Base-by-base conservation (phyloP, 1,284 basidiomycete species). In the Takashimella tepidaria region DNA sequence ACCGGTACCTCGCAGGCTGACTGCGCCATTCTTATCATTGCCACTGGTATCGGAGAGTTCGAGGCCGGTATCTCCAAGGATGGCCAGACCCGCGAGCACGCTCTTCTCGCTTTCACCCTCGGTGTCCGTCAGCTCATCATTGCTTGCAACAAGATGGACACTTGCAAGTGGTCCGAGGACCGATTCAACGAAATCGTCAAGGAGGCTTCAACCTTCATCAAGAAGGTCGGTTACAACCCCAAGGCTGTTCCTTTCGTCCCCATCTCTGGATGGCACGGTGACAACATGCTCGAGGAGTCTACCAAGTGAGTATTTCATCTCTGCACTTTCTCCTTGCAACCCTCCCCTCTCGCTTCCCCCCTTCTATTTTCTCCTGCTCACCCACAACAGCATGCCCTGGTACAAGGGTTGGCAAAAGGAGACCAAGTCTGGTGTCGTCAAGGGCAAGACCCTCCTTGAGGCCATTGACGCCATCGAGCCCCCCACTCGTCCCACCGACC, bases 61-160 rank as follows among this genome's bases (percentile, higher is more conserved):
- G 96, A 99, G 82, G 95, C 95, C 78, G 95, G 95, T 92, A 99
- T 99, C 85, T 98, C 95, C 81, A 99, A 98, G 87, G 95, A 99
- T 76, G 95, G 95, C 72, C 95, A 99, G 84, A 98, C 95, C 75
- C 92, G 95, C 83, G 95, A 99, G 86, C 95, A 99, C 84, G 96
- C 96, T 66, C 88, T 99, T 65, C 85, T 98, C 77, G 90, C 96
- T 76, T 98, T 97, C 87, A 99, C 96, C 76, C 92, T 99, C 75
- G 96, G 95, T 88, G 96, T 99, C 78, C 87, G 92, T 81, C 95
- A 99, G 82, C 90, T 99, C 80, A 98, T 99, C 76, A 92, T 99
- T 67, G 93, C 95, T 75, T 89, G 98, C 84, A 99, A 99, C 89
- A 44, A 53, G 64, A 57, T 61, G 57, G 61, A 63, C 62, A 68